phyloP scores from a whole-genome alignment of 2,329 filamentous ascomycete genomes.

The Penicillium sp. region DNA sequence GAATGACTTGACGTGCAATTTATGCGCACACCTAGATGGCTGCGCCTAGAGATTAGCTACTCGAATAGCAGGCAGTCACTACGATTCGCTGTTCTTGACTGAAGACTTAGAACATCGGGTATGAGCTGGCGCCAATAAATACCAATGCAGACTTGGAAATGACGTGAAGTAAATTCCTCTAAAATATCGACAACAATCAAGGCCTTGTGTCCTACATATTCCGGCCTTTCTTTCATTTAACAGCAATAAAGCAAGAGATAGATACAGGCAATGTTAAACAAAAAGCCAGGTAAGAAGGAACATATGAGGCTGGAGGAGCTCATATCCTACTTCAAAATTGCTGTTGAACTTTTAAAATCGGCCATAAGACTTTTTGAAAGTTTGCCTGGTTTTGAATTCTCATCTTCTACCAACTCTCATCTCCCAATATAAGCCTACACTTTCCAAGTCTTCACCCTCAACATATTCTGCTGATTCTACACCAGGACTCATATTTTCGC shows the following conservation, averaged over 20 bases:
- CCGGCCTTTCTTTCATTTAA: neutral
- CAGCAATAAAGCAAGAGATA: neutral
- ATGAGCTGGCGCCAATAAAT: neutral
- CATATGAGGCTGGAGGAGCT: neutral
- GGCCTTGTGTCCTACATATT: neutral
- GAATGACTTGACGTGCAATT: neutral
- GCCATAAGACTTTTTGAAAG: neutral
- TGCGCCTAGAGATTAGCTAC: neutral
- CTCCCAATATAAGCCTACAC: neutral
- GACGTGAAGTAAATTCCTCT: neutral
- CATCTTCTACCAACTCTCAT: neutral
- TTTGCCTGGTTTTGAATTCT: neutral
- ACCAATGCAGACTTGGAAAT: neutral
- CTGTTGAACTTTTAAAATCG: too few species aligned
- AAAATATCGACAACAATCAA: too few species aligned
- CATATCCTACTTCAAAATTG: neutral
- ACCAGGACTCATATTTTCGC: neutral
- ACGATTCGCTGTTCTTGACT: neutral
- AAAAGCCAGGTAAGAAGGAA: neutral
- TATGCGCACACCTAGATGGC: neutral
- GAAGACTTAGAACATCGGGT: neutral
- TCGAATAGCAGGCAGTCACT: neutral
- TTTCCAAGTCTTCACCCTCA: neutral
- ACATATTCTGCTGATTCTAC: neutral
- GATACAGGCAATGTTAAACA: neutral